phyloP scores from a whole-genome alignment of 306 rosid species.

The Cicer arietinum region DNA sequence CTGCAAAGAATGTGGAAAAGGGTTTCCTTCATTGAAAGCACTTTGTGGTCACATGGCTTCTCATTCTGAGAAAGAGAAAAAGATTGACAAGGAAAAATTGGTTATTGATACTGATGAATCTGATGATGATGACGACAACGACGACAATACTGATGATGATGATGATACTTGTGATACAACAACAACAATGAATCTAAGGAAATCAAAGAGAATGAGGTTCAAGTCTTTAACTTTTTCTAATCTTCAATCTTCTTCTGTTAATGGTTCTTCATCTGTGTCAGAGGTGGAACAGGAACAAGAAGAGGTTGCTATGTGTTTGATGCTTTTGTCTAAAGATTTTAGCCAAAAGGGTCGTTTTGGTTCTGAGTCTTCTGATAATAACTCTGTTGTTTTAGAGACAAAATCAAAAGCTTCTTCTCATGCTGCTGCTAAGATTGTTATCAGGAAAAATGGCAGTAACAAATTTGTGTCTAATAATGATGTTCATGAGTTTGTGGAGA shows the following conservation, averaged over 20 bases:
- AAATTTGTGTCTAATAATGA: neutral
- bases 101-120: too few relatives aligned
- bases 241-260: slow-evolving; percentile 43
- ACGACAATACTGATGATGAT: neutral
- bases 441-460: slow-evolving; percentile 37
- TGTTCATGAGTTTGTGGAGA: slow-evolving; percentile 29
- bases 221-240: slow-evolving; percentile 47
- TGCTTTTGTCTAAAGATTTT: slow-evolving; percentile 70
- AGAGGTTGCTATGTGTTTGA: slow-evolving; percentile 77
- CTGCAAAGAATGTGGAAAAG: slow-evolving; percentile 87
- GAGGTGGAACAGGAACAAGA: slow-evolving; percentile 67
- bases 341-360: slow-evolving; percentile 51
- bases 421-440: slow-evolving; percentile 33
- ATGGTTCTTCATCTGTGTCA: slow-evolving; percentile 38
- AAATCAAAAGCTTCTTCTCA: slow-evolving; percentile 51
- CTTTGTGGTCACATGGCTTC: slow-evolving; percentile 90
- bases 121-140: neutral
- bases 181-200: slow-evolving; percentile 35
- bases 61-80: slow-evolving; percentile 74
- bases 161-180: slow-evolving; percentile 52
- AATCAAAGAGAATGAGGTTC: slow-evolving; percentile 58
- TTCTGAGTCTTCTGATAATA: slow-evolving; percentile 68
- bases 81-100: slow-evolving; percentile 43
- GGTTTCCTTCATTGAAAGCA: slow-evolving; percentile 81
- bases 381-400: slow-evolving; percentile 63